Evolutionary conservation across 2,329 filamentous ascomycete genomes (phyloP).

Genomic region (Fusarium metavorans): DNA sequence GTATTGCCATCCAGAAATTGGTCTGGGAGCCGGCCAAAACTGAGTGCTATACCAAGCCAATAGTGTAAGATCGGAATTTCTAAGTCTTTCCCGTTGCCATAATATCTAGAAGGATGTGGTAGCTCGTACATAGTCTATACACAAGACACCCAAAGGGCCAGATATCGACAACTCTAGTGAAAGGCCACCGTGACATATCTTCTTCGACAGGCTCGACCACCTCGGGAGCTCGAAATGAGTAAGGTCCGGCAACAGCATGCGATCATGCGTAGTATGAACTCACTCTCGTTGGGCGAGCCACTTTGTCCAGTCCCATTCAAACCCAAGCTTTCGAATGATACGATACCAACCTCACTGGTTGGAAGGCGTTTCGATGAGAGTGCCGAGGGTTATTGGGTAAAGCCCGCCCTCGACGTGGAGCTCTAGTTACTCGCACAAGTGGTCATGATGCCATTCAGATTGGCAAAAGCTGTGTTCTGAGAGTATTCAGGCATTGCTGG

Average conservation of each 20-base stretch:
- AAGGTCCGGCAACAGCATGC: neutral
- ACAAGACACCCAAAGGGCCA: slow-evolving; percentile 17
- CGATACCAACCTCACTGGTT: neutral
- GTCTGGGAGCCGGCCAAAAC: neutral
- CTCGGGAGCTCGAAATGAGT: slow-evolving; percentile 2
- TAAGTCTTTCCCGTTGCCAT: neutral
- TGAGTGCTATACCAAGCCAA: neutral
- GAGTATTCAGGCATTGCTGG: neutral
- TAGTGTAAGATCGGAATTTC: neutral
- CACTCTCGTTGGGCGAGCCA: neutral
- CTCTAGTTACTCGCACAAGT: neutral
- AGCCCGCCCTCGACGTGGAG: neutral
- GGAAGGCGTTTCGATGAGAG: neutral
- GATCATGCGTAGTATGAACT: neutral
- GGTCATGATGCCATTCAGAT: neutral
- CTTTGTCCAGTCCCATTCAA: neutral
- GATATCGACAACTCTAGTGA: neutral
- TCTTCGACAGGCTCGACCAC: neutral
- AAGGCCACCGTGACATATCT: neutral
- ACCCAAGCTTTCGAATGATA: slow-evolving; percentile 1
- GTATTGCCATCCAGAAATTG: neutral
- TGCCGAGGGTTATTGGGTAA: neutral
- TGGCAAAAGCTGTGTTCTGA: neutral
- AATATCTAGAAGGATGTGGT: neutral
- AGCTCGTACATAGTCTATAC: slow-evolving; percentile 3